Conservation (phyloP, 768 basidiomycete species). For the Phanerodontia chrysosporium region DNA sequence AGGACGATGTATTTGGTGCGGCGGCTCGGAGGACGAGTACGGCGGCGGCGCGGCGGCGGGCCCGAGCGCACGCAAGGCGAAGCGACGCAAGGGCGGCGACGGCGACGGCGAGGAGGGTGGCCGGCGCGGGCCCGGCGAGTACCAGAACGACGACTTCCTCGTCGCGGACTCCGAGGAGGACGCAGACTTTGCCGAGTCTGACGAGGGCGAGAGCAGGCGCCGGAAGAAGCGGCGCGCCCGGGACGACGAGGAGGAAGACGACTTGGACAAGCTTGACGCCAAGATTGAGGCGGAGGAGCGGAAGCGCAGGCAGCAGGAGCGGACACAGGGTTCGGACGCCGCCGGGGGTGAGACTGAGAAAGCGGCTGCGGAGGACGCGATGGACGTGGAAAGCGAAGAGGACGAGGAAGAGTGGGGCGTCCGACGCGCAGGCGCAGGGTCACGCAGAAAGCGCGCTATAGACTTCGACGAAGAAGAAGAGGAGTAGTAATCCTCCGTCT, state of each 20-base stretch:
- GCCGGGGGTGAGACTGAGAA: constrained; percentile 29
- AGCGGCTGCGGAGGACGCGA: constrained; percentile 39
- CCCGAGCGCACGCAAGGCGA: constrained; percentile 39
- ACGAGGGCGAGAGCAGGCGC: constrained; percentile 21
- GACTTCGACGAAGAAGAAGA: constrained; percentile 68
- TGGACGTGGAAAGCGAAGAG: constrained; percentile 76
- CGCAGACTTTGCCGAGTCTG: constrained; percentile 32
- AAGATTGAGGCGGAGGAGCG: constrained; percentile 56
- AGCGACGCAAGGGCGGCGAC: constrained; percentile 25
- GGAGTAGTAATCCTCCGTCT: constrained; percentile 26
- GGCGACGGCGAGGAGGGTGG: constrained; percentile 31
- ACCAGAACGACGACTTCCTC: constrained; percentile 82
- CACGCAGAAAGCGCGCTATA: constrained; percentile 55
- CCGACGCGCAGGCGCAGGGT: constrained; percentile 47
- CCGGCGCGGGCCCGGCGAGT: constrained; percentile 59
- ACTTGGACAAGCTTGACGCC: constrained; percentile 69
- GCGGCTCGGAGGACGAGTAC: constrained; percentile 37
- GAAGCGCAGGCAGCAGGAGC: constrained; percentile 35
- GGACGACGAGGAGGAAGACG: constrained; percentile 48
- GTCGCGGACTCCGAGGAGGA: constrained; percentile 80
- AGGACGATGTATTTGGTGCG: constrained; percentile 42
- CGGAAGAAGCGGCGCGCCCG: constrained; percentile 36
- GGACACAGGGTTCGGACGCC: constrained; percentile 17
- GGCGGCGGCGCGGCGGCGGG: constrained; percentile 36
- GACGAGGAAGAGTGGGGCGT: constrained; percentile 71